Percentiles rank a stretch among this genome's conserved stretches.
phyloP scores from a whole-genome alignment of 75 land plant species.

The Pseudotsuga menziesii region DNA sequence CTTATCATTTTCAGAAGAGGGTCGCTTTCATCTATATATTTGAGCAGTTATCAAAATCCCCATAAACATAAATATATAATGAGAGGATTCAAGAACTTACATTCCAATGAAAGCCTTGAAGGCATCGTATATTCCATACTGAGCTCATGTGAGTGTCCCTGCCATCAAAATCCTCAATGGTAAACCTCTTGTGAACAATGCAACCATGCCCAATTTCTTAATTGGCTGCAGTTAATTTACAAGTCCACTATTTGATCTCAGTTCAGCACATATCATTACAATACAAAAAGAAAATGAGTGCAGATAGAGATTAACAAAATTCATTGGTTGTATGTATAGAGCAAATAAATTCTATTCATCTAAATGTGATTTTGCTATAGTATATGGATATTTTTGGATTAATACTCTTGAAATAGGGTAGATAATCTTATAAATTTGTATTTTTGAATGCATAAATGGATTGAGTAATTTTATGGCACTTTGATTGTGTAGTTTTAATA shows the following conservation, averaged over 20 bases:
- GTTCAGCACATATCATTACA: constrained; percentile 19
- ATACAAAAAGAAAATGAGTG: constrained; percentile 29
- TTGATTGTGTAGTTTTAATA: too few species aligned
- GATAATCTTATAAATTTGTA: too few species aligned
- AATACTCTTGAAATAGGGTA: too few species aligned
- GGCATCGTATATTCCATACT: constrained; percentile 85
- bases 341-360: too few species aligned
- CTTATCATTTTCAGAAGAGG: too few species aligned
- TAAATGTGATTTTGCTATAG: too few species aligned
- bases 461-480: background rate
- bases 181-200: constrained; percentile 67
- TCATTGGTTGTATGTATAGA: too few species aligned
- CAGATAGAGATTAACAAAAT: too few species aligned
- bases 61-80: too few species aligned
- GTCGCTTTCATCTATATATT: too few species aligned
- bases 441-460: constrained; percentile 16
- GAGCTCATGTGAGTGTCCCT: constrained; percentile 79
- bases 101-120: constrained; percentile 85
- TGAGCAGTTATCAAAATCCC: too few species aligned
- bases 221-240: constrained; percentile 48
- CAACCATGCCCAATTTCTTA: constrained; percentile 56
- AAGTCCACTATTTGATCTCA: too few species aligned
- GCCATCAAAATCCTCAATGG: constrained; percentile 81
- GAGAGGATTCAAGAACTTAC: constrained; percentile 26
- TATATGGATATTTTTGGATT: constrained; percentile 28